Percentiles rank a stretch among this genome's conserved stretches.
Evolutionary conservation across 257 asterid genomes (phyloP).

Genomic region (Oldenlandia corymbosa): DNA sequence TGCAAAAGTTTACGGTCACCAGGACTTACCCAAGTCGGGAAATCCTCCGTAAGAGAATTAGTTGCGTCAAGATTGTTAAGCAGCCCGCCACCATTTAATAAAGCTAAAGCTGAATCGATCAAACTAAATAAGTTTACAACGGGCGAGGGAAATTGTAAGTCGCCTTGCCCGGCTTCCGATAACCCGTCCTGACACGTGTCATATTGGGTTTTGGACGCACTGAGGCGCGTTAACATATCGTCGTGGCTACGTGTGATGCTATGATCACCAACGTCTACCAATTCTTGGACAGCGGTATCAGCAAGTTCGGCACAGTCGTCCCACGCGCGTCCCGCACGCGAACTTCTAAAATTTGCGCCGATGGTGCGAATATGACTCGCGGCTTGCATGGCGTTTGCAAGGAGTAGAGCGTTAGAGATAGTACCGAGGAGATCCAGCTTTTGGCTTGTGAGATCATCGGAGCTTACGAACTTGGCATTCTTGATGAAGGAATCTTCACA

Average conservation of each 20-base stretch:
- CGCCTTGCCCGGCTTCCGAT: no score
- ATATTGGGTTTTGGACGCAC: no score
- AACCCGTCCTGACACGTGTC: no score
- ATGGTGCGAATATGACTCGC: conserved; percentile 24
- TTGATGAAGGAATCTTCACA: conserved; percentile 55
- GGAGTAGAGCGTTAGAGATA: conserved; percentile 40
- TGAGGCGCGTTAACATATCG: conserved; percentile 22
- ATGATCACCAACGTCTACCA: conserved; percentile 52
- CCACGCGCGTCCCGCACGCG: conserved; percentile 71
- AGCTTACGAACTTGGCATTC: conserved; percentile 34
- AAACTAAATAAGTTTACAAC: no score
- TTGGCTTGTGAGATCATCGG: conserved; percentile 27
- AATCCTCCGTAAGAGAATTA: no score
- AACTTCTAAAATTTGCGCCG: conserved; percentile 52
- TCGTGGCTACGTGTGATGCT: conserved; percentile 23
- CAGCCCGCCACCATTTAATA: conserved; percentile 37
- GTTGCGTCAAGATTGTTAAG: no score
- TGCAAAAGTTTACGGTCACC: conserved; percentile 71
- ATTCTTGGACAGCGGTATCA: conserved; percentile 28
- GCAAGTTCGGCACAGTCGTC: conserved; percentile 69
- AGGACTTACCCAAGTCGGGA: conserved; percentile 60
- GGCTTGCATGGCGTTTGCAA: conserved; percentile 55
- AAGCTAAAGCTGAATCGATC: conserved; percentile 50
- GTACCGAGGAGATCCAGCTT: conserved; percentile 59
- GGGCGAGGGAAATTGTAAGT: no score